phyloP scores from a whole-genome alignment of 139 green algal species.

The Penium margaritaceum region DNA sequence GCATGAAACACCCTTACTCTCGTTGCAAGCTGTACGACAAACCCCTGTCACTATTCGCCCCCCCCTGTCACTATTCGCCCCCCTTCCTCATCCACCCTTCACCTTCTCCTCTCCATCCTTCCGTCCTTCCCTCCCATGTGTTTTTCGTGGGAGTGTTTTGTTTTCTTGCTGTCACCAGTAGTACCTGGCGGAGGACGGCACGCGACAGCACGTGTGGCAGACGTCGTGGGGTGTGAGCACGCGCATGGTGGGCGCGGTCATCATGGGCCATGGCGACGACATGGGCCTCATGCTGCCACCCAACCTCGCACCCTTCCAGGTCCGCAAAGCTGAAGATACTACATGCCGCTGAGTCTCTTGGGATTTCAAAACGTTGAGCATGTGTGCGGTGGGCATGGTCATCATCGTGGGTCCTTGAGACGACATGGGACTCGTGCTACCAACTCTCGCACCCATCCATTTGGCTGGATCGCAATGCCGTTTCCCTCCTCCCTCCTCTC shows the following conservation, averaged over 20 bases:
- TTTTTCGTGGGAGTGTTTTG: constrained; percentile 1
- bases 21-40: neutral
- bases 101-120: neutral
- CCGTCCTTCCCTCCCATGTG: neutral
- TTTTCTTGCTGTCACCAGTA: neutral
- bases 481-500: neutral
- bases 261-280: constrained; percentile 98
- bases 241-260: constrained; percentile 68
- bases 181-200: constrained; percentile 52
- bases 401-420: neutral
- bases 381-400: neutral
- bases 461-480: too few relatives aligned
- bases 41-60: neutral
- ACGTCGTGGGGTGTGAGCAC: constrained; percentile 48
- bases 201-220: constrained; percentile 78
- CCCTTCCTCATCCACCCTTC: neutral
- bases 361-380: neutral
- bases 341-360: too few relatives aligned
- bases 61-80: neutral
- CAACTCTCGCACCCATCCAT: constrained; percentile 10
- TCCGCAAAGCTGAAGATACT: too few relatives aligned
- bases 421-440: neutral
- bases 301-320: constrained; percentile 81
- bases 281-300: constrained; percentile 82
- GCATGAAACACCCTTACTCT: too few relatives aligned